Percentiles rank a stretch among this genome's conserved stretches.
Conservation (phyloP, 176 grass and related monocot species). For the Triticum monococcum region DNA sequence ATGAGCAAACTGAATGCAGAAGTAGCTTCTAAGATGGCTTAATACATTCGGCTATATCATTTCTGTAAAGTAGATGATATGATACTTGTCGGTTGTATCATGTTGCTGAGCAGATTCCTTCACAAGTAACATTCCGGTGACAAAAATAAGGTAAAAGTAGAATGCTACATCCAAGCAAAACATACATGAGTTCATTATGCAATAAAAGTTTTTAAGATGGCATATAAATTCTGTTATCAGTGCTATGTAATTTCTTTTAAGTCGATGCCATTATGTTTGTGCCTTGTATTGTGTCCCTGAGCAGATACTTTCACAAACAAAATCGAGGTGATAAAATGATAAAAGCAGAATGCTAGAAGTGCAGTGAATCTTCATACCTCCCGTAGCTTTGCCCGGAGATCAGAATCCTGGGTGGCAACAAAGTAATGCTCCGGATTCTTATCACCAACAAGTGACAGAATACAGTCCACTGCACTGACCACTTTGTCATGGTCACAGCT, state of each 20-base stretch:
- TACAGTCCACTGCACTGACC: conserved; percentile 8
- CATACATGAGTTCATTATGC: background rate
- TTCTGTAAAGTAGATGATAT: background rate
- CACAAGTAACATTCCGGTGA: background rate
- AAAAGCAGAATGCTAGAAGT: background rate
- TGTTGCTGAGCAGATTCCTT: background rate
- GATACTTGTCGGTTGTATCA: background rate
- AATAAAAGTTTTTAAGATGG: background rate
- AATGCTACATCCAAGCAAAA: background rate
- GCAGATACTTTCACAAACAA: background rate
- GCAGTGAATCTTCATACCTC: background rate
- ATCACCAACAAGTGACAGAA: conserved; percentile 2
- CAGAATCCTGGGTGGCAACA: conserved; percentile 19
- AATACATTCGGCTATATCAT: background rate
- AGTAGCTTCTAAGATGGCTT: background rate
- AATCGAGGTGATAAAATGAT: background rate
- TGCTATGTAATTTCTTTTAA: background rate
- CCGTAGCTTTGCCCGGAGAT: background rate
- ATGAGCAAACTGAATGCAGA: background rate
- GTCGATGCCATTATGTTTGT: background rate
- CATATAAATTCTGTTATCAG: background rate
- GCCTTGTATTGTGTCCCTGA: background rate
- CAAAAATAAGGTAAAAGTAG: background rate
- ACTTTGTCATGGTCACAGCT: conserved; percentile 11
- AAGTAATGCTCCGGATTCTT: conserved; percentile 13